Conservation (phyloP, 345 rosid species). For the Chamaenerion angustifolium region DNA sequence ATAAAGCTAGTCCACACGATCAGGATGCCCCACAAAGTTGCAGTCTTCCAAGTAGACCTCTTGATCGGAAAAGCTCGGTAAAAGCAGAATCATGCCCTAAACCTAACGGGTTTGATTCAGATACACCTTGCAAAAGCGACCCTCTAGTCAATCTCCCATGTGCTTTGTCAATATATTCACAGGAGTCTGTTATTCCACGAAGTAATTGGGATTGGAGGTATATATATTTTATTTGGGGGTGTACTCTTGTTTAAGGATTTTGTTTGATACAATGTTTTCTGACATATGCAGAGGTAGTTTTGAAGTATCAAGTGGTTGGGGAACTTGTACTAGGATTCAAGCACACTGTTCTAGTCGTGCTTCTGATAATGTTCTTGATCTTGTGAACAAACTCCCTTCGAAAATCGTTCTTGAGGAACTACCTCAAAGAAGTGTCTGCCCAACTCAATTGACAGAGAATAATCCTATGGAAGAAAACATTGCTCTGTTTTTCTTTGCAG, state of each 20-base stretch:
- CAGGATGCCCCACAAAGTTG: not conserved
- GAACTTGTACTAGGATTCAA: conserved; percentile 24
- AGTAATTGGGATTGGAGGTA: conserved; percentile 38
- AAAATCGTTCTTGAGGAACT: conserved; percentile 33
- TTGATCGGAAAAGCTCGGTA: not conserved
- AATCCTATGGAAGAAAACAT: too few species aligned
- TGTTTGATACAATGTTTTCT: not conserved
- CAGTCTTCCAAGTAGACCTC: not conserved
- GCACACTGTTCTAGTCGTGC: conserved; percentile 27
- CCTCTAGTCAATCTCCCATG: not conserved
- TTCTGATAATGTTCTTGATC: conserved; percentile 20
- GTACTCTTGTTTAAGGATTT: not conserved
- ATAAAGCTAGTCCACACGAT: not conserved
- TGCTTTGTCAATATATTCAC: not conserved
- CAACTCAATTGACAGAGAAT: conserved; percentile 33
- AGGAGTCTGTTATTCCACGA: conserved; percentile 23
- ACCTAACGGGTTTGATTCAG: conserved; percentile 3
- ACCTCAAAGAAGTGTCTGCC: conserved; percentile 27
- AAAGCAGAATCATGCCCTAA: conserved; percentile 5
- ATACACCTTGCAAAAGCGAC: not conserved
- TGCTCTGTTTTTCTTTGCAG: conserved; percentile 46
- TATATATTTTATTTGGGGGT: not conserved
- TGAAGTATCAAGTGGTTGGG: conserved; percentile 21
- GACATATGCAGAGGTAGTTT: conserved; percentile 31
- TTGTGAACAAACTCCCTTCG: conserved; percentile 21